Conservation (phyloP, 306 rosid genomes). For the Fagus crenata region DNA sequence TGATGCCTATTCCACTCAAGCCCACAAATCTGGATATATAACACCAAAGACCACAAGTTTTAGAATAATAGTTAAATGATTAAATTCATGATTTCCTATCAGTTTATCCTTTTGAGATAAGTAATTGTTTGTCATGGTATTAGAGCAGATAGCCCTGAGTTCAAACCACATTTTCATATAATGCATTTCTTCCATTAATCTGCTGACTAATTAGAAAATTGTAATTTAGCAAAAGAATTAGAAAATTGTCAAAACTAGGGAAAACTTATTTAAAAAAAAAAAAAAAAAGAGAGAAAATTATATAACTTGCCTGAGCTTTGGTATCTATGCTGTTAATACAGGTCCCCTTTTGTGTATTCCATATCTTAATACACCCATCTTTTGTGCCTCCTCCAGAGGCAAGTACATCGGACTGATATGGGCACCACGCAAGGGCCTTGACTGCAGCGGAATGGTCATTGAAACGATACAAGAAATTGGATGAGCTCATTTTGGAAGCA, state of each 20-base stretch:
- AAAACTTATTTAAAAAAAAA: no score
- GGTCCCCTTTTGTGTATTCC: conserved; percentile 64
- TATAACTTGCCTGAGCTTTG: conserved; percentile 59
- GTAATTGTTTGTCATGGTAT: no score
- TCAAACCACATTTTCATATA: no score
- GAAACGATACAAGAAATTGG: conserved; percentile 59
- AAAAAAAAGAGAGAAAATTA: neutral
- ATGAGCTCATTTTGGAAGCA: conserved; percentile 57
- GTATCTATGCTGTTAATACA: conserved; percentile 55
- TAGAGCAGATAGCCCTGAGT: no score
- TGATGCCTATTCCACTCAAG: no score
- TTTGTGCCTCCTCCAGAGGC: conserved; percentile 85
- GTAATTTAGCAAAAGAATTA: no score
- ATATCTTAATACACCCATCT: conserved; percentile 67
- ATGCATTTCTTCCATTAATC: neutral
- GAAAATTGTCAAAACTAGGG: no score
- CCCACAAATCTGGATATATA: no score
- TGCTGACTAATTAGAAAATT: neutral
- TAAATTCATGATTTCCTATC: no score
- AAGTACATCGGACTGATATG: conserved; percentile 56
- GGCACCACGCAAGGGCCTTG: conserved; percentile 88
- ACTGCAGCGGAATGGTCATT: conserved; percentile 69
- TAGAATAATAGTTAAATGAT: neutral
- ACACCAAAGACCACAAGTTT: no score
- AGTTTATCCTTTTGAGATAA: no score